phyloP scores from a whole-genome alignment of 495 filamentous ascomycete species.

The Daldinia concentrica region DNA sequence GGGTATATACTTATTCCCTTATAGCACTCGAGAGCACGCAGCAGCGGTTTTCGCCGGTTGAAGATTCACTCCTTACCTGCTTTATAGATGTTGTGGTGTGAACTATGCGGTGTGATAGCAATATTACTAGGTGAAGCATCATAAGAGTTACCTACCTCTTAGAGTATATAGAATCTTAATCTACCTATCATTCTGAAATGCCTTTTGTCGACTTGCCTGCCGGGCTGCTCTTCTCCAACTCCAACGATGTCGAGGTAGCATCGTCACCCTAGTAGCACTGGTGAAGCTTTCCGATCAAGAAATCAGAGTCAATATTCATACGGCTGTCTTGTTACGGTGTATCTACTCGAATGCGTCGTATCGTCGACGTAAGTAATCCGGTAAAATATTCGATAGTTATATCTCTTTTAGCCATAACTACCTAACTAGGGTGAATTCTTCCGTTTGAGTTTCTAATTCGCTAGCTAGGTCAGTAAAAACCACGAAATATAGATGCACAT shows the following conservation, averaged over 20 bases:
- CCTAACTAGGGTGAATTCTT: too few relatives aligned
- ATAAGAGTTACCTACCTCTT: background rate
- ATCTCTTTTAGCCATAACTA: too few relatives aligned
- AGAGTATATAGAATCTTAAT: background rate
- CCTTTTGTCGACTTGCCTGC: background rate
- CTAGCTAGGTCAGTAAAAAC: too few relatives aligned
- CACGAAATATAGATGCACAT: too few relatives aligned
- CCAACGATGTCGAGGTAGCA: too few relatives aligned
- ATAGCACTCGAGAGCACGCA: too few relatives aligned
- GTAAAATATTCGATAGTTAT: too few relatives aligned
- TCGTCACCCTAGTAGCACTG: background rate
- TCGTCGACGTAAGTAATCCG: too few relatives aligned
- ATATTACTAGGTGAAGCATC: background rate
- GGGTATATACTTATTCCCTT: too few relatives aligned
- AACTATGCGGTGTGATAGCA: background rate
- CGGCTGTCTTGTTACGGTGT: too few relatives aligned
- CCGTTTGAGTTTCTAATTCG: too few relatives aligned
- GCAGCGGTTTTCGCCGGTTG: background rate
- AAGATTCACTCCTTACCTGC: background rate
- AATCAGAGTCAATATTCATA: background rate
- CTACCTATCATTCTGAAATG: background rate
- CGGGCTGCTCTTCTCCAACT: background rate
- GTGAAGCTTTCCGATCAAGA: background rate
- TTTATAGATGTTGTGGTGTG: background rate
- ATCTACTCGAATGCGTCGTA: too few relatives aligned